Evolutionary conservation across 2,329 filamentous ascomycete species (phyloP).

Genomic region (Cytospora mali): DNA sequence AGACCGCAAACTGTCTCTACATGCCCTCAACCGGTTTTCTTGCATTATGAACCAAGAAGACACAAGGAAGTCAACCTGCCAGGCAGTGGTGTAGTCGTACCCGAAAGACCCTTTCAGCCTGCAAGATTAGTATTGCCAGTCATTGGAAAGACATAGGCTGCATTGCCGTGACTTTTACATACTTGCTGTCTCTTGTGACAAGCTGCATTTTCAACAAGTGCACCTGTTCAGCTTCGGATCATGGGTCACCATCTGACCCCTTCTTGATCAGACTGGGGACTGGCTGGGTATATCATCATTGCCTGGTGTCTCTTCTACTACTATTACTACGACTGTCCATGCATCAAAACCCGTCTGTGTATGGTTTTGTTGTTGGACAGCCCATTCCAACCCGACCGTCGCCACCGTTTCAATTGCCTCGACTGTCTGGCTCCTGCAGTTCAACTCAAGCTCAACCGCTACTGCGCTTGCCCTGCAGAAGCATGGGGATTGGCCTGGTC

Average conservation of each 20-base stretch:
- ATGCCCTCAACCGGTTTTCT: neutral
- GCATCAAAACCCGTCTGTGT: neutral
- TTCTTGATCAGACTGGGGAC: neutral
- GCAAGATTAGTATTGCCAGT: neutral
- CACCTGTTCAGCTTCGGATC: neutral
- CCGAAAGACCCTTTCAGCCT: neutral
- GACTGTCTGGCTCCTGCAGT: slow-evolving; percentile 17
- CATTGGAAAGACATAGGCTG: slow-evolving; percentile 2
- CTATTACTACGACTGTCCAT: no score
- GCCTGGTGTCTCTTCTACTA: neutral
- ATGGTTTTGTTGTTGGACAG: slow-evolving; percentile 16
- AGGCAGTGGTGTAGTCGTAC: neutral
- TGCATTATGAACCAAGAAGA: neutral
- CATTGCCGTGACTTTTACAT: neutral
- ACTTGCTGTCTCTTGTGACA: neutral
- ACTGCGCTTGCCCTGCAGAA: slow-evolving; percentile 17
- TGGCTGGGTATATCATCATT: neutral
- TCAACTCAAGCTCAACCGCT: slow-evolving; percentile 11
- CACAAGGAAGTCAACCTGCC: neutral
- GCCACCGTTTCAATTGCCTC: slow-evolving; percentile 19
- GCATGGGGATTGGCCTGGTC: slow-evolving; percentile 17
- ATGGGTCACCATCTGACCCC: neutral
- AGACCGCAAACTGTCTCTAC: neutral
- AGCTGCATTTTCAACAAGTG: neutral
- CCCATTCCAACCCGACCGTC: slow-evolving; percentile 11